Evolutionary conservation across 257 asterid genomes (phyloP).

Genomic region (Galeopsis tetrahit): DNA sequence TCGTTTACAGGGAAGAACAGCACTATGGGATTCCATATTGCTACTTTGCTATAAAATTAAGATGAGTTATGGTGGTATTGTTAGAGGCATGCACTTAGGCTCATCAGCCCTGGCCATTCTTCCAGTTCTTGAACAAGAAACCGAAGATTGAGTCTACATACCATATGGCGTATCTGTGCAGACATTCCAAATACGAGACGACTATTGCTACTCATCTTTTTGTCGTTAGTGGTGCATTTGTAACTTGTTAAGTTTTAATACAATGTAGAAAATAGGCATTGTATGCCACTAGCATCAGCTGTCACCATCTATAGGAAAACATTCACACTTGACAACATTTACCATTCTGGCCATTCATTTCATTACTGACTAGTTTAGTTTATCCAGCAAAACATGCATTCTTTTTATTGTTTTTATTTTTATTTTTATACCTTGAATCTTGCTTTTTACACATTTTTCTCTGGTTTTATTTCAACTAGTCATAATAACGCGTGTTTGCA

Average conservation of each 20-base stretch:
- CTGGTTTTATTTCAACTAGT: neutral
- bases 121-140: slow-evolving; percentile 69
- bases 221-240: neutral
- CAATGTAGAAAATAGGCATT: neutral
- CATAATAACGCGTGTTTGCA: too few species aligned
- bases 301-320: too few species aligned
- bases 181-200: neutral
- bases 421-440: too few species aligned
- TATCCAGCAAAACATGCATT: neutral
- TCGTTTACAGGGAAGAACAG: slow-evolving; percentile 86
- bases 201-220: slow-evolving; percentile 14
- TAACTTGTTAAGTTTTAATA: slow-evolving; percentile 10
- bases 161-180: slow-evolving; percentile 6
- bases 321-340: too few species aligned
- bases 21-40: slow-evolving; percentile 89
- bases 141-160: slow-evolving; percentile 42
- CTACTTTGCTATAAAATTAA: slow-evolving; percentile 74
- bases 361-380: neutral
- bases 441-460: neutral
- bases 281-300: neutral
- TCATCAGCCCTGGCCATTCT: slow-evolving; percentile 87
- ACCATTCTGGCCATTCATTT: too few species aligned
- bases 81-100: slow-evolving; percentile 91
- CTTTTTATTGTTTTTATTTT: neutral
- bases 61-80: slow-evolving; percentile 74